These are phyloP conservation scores for Candolleomyces eurysporus DNA, from an alignment of 768 basidiomycete genomes.

Conservation along the genomic window DNA sequence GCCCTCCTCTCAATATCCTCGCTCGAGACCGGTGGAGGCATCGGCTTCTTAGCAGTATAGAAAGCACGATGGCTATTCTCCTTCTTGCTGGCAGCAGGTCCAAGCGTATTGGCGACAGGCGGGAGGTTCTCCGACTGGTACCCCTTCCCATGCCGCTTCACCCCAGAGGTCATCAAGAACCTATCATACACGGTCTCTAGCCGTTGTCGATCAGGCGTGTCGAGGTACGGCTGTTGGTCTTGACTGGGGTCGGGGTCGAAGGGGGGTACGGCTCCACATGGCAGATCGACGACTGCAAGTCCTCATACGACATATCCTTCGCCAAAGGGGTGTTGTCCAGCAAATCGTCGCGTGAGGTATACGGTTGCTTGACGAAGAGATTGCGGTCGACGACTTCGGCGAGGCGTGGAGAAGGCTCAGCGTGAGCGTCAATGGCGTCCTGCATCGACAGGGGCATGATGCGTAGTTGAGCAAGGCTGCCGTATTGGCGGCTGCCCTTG, in stretches of 20 bases:
- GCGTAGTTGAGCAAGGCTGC: slow-evolving; percentile 57
- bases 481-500: slow-evolving; percentile 56
- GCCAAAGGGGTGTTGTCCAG: slow-evolving; percentile 27
- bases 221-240: slow-evolving; percentile 32
- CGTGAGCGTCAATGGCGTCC: slow-evolving; percentile 61
- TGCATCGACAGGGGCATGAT: slow-evolving; percentile 66
- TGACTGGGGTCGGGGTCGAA: slow-evolving; percentile 38
- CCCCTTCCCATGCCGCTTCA: slow-evolving; percentile 77
- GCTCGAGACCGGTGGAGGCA: slow-evolving; percentile 75
- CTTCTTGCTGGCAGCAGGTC: slow-evolving; percentile 22
- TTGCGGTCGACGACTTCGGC: slow-evolving; percentile 68
- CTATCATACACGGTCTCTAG: slow-evolving; percentile 79
- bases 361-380: slow-evolving; percentile 60
- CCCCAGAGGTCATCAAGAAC: slow-evolving; percentile 79
- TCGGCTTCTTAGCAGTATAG: slow-evolving; percentile 47
- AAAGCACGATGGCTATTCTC: slow-evolving; percentile 44
- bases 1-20: slow-evolving; percentile 48
- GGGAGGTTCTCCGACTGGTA: slow-evolving; percentile 69
- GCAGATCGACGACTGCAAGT: slow-evolving; percentile 58
- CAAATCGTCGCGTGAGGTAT: slow-evolving; percentile 39
- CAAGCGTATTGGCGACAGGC: slow-evolving; percentile 35
- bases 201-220: slow-evolving; percentile 57
- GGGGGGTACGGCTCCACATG: slow-evolving; percentile 64
- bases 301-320: slow-evolving; percentile 43
- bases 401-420: slow-evolving; percentile 50